phyloP scores from a whole-genome alignment of 2,329 filamentous ascomycete genomes.

The Camillea tinctor region DNA sequence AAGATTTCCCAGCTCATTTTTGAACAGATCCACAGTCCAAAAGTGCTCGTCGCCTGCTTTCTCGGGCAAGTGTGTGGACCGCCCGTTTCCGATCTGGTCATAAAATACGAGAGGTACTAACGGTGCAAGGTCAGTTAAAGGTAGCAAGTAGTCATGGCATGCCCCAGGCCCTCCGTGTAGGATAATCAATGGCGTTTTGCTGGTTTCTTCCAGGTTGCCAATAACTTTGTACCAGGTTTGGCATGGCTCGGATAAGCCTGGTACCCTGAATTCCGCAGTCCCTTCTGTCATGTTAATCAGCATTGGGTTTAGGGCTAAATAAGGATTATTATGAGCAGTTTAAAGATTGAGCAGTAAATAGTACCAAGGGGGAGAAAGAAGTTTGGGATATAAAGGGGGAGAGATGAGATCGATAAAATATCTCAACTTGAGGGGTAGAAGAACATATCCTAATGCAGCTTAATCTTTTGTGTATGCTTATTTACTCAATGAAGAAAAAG shows the following conservation, averaged over 20 bases:
- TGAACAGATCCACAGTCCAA: slow-evolving; percentile 48
- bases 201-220: slow-evolving; percentile 17
- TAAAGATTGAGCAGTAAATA: too few relatives aligned
- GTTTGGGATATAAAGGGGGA: too few relatives aligned
- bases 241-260: slow-evolving; percentile 8
- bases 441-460: too few relatives aligned
- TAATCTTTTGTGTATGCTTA: neutral
- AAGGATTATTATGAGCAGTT: too few relatives aligned
- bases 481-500: neutral
- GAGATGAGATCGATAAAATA: too few relatives aligned
- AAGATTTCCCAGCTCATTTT: slow-evolving; percentile 49
- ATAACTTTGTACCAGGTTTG: slow-evolving; percentile 25
- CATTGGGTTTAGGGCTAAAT: neutral
- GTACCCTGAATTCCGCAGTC: slow-evolving; percentile 7
- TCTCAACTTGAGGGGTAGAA: too few relatives aligned
- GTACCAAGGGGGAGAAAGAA: too few relatives aligned
- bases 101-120: slow-evolving; percentile 49
- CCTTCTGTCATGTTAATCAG: slow-evolving; percentile 5
- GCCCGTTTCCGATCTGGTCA: slow-evolving; percentile 52
- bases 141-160: slow-evolving; percentile 42
- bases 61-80: slow-evolving; percentile 46
- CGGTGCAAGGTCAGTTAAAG: slow-evolving; percentile 37
- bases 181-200: slow-evolving; percentile 18
- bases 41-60: slow-evolving; percentile 44
- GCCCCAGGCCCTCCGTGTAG: slow-evolving; percentile 36